Evolutionary conservation across 345 rosid species (phyloP).

Genomic region (Turnera subulata): DNA sequence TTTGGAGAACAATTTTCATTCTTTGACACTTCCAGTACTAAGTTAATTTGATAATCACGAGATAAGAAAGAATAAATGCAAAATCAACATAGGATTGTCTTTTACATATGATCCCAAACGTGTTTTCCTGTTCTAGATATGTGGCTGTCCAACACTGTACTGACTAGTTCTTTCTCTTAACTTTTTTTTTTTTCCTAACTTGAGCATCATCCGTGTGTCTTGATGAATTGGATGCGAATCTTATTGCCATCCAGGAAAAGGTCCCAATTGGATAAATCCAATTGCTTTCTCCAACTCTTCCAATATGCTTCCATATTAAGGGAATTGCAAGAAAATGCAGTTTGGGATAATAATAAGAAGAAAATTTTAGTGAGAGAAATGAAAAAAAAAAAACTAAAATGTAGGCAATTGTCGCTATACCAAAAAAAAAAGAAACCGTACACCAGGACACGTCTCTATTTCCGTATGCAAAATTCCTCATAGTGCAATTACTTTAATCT

Average conservation of each 20-base stretch:
- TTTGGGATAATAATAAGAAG: not conserved
- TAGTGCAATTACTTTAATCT: constrained; percentile 8
- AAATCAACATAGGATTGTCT: too few relatives aligned
- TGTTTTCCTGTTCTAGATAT: too few relatives aligned
- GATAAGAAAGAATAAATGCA: not conserved
- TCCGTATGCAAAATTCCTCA: constrained; percentile 38
- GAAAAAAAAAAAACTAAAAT: not conserved
- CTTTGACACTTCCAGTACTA: too few relatives aligned
- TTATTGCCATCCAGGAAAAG: constrained; percentile 15
- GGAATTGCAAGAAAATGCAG: not conserved
- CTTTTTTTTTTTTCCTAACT: not conserved
- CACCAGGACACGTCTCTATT: constrained; percentile 13
- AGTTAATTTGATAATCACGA: not conserved
- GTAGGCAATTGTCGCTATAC: not conserved
- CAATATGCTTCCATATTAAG: constrained; percentile 32
- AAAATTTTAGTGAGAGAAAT: not conserved
- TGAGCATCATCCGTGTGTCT: not conserved
- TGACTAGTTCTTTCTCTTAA: not conserved
- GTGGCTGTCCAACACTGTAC: not conserved
- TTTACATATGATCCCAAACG: too few relatives aligned
- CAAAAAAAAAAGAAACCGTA: constrained; percentile 16
- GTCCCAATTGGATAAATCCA: constrained; percentile 46
- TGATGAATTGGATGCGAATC: constrained; percentile 25
- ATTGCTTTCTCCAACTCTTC: constrained; percentile 4
- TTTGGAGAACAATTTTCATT: too few relatives aligned